phyloP scores from a whole-genome alignment of 441 rosid species.

The Isatis lusitanica region DNA sequence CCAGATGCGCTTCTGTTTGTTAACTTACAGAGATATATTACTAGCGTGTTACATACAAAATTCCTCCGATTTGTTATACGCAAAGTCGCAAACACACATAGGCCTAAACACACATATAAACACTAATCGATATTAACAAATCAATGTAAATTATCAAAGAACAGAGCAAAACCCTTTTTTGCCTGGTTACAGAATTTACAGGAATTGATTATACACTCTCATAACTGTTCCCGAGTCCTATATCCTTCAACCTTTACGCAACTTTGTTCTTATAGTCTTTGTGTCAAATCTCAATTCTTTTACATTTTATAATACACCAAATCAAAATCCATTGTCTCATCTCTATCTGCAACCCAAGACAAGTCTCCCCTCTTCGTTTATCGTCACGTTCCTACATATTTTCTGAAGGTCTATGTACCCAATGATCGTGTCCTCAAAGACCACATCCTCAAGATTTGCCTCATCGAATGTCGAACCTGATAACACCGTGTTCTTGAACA shows the following conservation, averaged over 20 bases:
- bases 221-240: slow-evolving; percentile 8
- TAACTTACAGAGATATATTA: too few relatives aligned
- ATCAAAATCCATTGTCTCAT: neutral
- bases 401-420: slow-evolving; percentile 44
- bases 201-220: slow-evolving; percentile 17
- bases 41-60: too few relatives aligned
- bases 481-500: slow-evolving; percentile 68
- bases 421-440: slow-evolving; percentile 81
- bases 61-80: too few relatives aligned
- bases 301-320: neutral
- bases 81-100: too few relatives aligned
- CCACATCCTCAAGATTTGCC: slow-evolving; percentile 65
- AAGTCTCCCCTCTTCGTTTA: slow-evolving; percentile 40
- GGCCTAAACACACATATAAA: too few relatives aligned
- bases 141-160: neutral
- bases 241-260: slow-evolving; percentile 1
- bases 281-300: slow-evolving; percentile 22
- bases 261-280: slow-evolving; percentile 6
- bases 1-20: slow-evolving; percentile 58
- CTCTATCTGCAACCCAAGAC: slow-evolving; percentile 38
- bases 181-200: slow-evolving; percentile 23
- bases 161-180: slow-evolving; percentile 1
- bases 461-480: slow-evolving; percentile 74
- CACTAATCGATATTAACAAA: too few relatives aligned
- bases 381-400: slow-evolving; percentile 33